These are phyloP conservation scores for Xylaria sp. DNA, from an alignment of 2,329 filamentous ascomycete species.

Conservation along the genomic window DNA sequence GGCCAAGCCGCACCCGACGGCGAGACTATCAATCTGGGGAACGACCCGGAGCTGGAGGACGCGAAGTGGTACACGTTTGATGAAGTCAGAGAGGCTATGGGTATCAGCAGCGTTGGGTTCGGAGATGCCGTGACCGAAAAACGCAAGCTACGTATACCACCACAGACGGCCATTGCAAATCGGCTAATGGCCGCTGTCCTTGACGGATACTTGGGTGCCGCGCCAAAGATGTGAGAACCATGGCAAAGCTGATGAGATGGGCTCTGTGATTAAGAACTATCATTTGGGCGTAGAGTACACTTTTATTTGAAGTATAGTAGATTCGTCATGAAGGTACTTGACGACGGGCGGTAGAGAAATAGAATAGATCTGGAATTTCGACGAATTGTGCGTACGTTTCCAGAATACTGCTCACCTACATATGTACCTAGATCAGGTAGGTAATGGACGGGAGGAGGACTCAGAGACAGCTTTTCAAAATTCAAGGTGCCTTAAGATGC, in stretches of 20 bases:
- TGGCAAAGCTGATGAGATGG: not conserved
- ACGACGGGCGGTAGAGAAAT: not conserved
- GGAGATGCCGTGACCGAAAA: slow-evolving; percentile 71
- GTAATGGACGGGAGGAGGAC: not conserved
- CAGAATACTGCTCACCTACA: not conserved
- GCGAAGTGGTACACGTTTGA: slow-evolving; percentile 89
- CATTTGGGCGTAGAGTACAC: slow-evolving; percentile 10
- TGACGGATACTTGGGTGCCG: slow-evolving; percentile 33
- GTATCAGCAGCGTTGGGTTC: slow-evolving; percentile 69
- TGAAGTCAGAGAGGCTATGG: slow-evolving; percentile 80
- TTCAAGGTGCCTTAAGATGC: not conserved
- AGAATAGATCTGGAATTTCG: not conserved
- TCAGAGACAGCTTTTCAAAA: too few species aligned
- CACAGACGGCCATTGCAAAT: slow-evolving; percentile 90
- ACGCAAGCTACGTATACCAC: slow-evolving; percentile 82
- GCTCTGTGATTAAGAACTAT: not conserved
- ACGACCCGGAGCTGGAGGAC: slow-evolving; percentile 91
- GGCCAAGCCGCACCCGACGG: slow-evolving; percentile 83
- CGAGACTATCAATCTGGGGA: slow-evolving; percentile 82
- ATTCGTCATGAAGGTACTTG: not conserved
- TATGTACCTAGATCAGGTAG: not conserved
- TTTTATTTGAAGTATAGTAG: not conserved
- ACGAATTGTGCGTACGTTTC: not conserved
- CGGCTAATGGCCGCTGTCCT: slow-evolving; percentile 81
- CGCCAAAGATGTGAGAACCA: slow-evolving; percentile 35